These are phyloP conservation scores for Aureobasidium sp. DNA, from an alignment of 2,329 filamentous ascomycete species.

Conservation along the genomic window DNA sequence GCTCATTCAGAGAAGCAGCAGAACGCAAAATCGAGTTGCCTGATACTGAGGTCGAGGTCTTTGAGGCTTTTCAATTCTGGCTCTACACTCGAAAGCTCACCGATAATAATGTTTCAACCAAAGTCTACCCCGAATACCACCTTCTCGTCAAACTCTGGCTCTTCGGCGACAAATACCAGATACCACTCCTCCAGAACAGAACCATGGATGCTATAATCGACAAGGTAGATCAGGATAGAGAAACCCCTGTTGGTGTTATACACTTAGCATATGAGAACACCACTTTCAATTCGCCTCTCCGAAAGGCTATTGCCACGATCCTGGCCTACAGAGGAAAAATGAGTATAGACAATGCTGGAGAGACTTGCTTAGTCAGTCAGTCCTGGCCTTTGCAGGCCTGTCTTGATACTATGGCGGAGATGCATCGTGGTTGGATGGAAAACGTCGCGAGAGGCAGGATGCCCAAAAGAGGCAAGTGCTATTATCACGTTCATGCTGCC, in stretches of 20 bases:
- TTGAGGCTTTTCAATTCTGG: slow-evolving; percentile 17
- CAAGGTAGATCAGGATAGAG: neutral
- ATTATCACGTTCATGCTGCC: neutral
- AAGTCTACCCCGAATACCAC: too few species aligned
- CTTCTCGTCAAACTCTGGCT: slow-evolving; percentile 11
- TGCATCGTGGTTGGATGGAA: too few species aligned
- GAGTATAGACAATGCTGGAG: too few species aligned
- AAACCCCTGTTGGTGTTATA: neutral
- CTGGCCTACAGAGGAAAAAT: too few species aligned
- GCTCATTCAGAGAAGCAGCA: slow-evolving; percentile 12
- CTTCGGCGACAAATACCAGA: slow-evolving; percentile 16
- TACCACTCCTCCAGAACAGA: slow-evolving; percentile 15
- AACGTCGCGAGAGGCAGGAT: too few species aligned
- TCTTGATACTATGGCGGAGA: too few species aligned
- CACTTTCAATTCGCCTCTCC: too few species aligned
- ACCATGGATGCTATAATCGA: neutral
- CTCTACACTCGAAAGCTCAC: slow-evolving; percentile 4
- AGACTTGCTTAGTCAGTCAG: too few species aligned
- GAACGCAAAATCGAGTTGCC: slow-evolving; percentile 15
- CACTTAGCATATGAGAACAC: slow-evolving; percentile 14
- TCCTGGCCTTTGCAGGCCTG: too few species aligned
- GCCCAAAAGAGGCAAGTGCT: neutral
- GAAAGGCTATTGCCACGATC: too few species aligned
- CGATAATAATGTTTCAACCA: too few species aligned
- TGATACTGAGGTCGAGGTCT: slow-evolving; percentile 13